Conservation (phyloP, 371 early-diverging fungal species). For the Nematocida displodere region DNA sequence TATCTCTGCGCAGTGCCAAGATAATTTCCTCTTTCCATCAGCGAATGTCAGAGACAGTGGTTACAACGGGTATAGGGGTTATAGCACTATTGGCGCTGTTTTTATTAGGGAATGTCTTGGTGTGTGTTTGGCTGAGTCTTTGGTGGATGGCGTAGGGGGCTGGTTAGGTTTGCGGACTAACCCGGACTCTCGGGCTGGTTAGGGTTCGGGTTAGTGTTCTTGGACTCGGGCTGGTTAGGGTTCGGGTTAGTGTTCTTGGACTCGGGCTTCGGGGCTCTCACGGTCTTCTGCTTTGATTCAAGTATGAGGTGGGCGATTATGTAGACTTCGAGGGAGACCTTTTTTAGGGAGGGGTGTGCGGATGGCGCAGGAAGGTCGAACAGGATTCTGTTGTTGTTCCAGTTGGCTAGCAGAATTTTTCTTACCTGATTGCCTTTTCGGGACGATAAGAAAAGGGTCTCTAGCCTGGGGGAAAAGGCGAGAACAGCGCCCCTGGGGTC, state of each 20-base stretch:
- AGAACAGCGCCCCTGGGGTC: too few species aligned
- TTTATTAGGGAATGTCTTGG: background rate
- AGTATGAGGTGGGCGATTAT: background rate
- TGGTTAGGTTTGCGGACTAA: background rate
- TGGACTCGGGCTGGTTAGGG: too few species aligned
- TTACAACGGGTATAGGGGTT: too few species aligned
- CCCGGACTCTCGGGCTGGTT: too few species aligned
- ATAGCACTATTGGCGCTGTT: too few species aligned
- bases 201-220: too few species aligned
- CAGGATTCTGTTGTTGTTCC: background rate
- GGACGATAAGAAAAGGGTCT: background rate
- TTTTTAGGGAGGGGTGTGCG: background rate
- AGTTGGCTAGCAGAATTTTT: background rate
- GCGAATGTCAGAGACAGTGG: too few species aligned
- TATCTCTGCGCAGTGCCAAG: too few species aligned
- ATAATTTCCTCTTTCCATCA: too few species aligned
- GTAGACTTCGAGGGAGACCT: background rate
- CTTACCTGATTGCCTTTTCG: background rate
- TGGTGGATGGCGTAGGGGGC: background rate
- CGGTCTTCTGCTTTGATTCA: background rate
- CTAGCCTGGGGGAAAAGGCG: background rate
- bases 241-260: background rate
- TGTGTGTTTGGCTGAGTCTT: background rate
- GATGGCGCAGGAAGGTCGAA: background rate
- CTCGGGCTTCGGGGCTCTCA: background rate